phyloP scores from a whole-genome alignment of 768 basidiomycete genomes.

The Hemileccinum rubropunctum region DNA sequence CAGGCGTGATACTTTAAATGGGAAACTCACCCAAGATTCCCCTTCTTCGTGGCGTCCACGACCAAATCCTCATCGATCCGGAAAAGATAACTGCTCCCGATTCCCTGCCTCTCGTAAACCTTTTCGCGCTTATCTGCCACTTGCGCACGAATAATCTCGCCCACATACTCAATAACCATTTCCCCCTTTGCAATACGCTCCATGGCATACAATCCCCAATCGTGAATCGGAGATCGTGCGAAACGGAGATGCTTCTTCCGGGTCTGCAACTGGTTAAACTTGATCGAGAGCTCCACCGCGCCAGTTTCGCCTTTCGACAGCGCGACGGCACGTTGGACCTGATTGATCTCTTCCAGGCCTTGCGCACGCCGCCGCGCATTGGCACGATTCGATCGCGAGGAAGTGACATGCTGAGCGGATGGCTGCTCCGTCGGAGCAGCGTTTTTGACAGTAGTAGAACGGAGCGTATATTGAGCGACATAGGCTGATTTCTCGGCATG shows the following conservation, averaged over 20 bases:
- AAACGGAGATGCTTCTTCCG: slow-evolving; percentile 98
- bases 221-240: slow-evolving; percentile 92
- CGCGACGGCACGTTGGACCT: slow-evolving; percentile 78
- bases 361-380: slow-evolving; percentile 88
- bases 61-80: slow-evolving; percentile 97
- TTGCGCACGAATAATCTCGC: slow-evolving; percentile 92
- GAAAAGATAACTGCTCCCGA: slow-evolving; percentile 97
- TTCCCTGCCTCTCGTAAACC: slow-evolving; percentile 94
- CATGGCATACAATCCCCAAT: slow-evolving; percentile 98
- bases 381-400: slow-evolving; percentile 87
- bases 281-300: slow-evolving; percentile 73
- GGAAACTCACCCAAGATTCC: slow-evolving; percentile 84
- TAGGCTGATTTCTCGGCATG: slow-evolving; percentile 90
- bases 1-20: background rate
- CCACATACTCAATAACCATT: slow-evolving; percentile 99
- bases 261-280: slow-evolving; percentile 98
- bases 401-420: slow-evolving; percentile 55
- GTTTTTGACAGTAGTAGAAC: slow-evolving; percentile 46
- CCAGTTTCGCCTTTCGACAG: slow-evolving; percentile 73
- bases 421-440: slow-evolving; percentile 41
- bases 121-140: slow-evolving; percentile 98
- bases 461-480: slow-evolving; percentile 82
- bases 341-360: slow-evolving; percentile 92
- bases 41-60: slow-evolving; percentile 99
- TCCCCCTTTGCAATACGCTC: slow-evolving; percentile 91